phyloP scores from a whole-genome alignment of 2,329 filamentous ascomycete species.

The Aspergillus clavatus region DNA sequence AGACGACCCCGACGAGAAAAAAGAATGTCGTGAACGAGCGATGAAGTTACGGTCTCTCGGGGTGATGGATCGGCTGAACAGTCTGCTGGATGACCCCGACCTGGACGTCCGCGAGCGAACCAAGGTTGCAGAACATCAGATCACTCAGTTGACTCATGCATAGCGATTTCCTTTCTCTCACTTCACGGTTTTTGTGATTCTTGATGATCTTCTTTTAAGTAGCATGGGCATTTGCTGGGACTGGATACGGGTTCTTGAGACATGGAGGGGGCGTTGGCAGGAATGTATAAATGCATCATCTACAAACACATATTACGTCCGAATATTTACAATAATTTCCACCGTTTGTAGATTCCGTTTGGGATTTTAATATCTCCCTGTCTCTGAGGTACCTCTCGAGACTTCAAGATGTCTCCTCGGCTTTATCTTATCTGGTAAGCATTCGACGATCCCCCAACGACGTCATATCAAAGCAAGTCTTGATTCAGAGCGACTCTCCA shows the following conservation, averaged over 20 bases:
- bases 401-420: neutral
- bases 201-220: neutral
- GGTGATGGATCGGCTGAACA: slow-evolving; percentile 61
- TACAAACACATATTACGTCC: slow-evolving; percentile 1
- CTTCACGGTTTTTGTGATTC: slow-evolving; percentile 2
- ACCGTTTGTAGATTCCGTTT: neutral
- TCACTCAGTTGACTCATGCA: slow-evolving; percentile 41
- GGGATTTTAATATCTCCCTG: neutral
- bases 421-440: slow-evolving; percentile 10
- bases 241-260: neutral
- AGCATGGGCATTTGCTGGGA: slow-evolving; percentile 1
- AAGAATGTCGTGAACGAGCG: slow-evolving; percentile 62
- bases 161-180: slow-evolving; percentile 11
- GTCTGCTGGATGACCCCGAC: slow-evolving; percentile 64
- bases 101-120: slow-evolving; percentile 79
- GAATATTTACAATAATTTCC: neutral
- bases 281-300: slow-evolving; percentile 3
- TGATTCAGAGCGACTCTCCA: too few species aligned
- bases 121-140: slow-evolving; percentile 71
- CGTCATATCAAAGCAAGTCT: too few species aligned
- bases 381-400: neutral
- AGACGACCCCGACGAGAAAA: slow-evolving; percentile 66
- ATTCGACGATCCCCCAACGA: slow-evolving; percentile 7
- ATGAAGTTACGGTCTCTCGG: slow-evolving; percentile 66
- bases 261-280: neutral